Conservation (phyloP, 768 basidiomycete species). For the Lepiota venenata region DNA sequence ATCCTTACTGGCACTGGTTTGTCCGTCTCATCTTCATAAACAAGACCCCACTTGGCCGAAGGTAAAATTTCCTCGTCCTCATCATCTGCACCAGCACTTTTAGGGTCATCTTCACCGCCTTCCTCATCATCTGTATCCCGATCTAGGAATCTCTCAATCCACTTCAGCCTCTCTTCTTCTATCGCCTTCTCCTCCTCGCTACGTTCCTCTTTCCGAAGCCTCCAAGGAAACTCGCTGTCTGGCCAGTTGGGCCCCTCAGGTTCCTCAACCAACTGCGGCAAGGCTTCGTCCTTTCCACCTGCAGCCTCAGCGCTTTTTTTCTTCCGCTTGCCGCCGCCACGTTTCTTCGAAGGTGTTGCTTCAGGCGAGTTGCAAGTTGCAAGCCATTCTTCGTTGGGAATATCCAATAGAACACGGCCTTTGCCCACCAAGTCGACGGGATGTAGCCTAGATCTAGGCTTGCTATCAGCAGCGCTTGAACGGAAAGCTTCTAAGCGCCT, state of each 20-base stretch:
- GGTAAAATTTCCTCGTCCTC: conserved; percentile 27
- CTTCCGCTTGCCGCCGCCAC: conserved; percentile 34
- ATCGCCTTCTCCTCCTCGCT: conserved; percentile 48
- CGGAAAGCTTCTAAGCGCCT: conserved; percentile 69
- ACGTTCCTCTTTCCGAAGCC: conserved; percentile 53
- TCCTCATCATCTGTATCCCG: conserved; percentile 67
- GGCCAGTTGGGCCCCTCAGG: conserved; percentile 69
- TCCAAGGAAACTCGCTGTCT: conserved; percentile 79
- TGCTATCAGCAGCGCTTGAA: conserved; percentile 29
- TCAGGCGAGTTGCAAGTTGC: conserved; percentile 22
- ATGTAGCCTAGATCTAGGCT: conserved; percentile 41
- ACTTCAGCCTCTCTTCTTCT: conserved; percentile 55
- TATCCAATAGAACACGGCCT: conserved; percentile 68
- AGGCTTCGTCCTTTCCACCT: conserved; percentile 28
- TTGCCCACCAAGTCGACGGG: conserved; percentile 65
- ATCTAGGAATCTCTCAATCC: conserved; percentile 71
- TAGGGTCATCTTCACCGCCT: conserved; percentile 28
- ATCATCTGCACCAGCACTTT: conserved; percentile 15
- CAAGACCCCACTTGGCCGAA: conserved; percentile 24
- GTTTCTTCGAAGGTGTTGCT: conserved; percentile 35
- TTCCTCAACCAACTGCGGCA: conserved; percentile 1
- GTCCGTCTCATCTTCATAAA: conserved; percentile 26
- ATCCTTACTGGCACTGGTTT: conserved; percentile 27
- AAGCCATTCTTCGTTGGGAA: conserved; percentile 37
- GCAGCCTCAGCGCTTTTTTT: conserved; percentile 43